Base-by-base conservation (phyloP, 257 asterid species). In the Rauvolfia tetraphylla region DNA sequence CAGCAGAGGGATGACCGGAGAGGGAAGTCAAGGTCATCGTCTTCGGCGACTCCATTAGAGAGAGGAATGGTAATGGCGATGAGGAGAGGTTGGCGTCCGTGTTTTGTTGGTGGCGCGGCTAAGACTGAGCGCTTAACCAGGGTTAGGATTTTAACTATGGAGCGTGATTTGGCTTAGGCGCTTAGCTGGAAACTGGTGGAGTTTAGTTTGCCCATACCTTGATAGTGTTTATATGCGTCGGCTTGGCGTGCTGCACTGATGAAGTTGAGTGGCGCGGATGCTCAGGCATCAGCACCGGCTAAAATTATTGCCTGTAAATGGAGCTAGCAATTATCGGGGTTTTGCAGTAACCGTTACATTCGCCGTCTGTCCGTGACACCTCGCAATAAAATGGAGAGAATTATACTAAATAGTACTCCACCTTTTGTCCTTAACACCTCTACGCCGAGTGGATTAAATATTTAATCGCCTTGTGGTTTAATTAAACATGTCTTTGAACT, bases 41-140 rank as follows among this genome's bases (percentile, higher is more conserved):
- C 59, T 63, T 48, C 76, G 59, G 29, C 72, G 79, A 68, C 73
- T 72, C 67, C 68, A 65, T 68, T 33, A 68, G 38, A 36, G 78
- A 54, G 67, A 48, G 18, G 44, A 11, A 65, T 18, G 27, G 61
- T 17, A 58, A 74, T 15, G 49, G 44, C 18, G 62, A 1, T 33
- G 68, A 49, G 61, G 33, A 29, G 75, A 29, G 38, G n/a, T 54
- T 3, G 66, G 68, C 74, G 33, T 15, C 58, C 27, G 75, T 17
- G 71, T 22, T 71, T 76, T 53, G 75, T 68, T 61, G 75, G 79
- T 81, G 84, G 79, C 81, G 68, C 74, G 81, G 81, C 76, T 77
- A 36, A 38, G 62, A 51, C 73, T 20, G 27, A 33, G 75, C 53
- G 68, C 77, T 70, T 75, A 79, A 79, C 83, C 58, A 68, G 7